Evolutionary conservation across 2,329 filamentous ascomycete species (phyloP), one percentile per base, ranked within the genome.

Genomic region (Diplocarpon rosae): DNA sequence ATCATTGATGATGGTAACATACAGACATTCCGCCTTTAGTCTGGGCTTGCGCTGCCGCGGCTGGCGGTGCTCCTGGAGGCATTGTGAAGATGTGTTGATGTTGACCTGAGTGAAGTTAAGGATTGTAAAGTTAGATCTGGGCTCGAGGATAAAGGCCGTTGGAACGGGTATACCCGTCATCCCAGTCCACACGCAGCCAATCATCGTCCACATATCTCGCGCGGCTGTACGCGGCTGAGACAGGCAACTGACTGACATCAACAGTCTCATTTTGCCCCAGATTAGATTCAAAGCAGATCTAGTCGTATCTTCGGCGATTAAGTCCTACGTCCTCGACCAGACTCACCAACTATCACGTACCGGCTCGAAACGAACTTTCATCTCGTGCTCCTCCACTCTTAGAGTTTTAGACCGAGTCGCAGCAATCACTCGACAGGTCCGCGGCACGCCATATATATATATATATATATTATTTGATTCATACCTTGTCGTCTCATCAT

Each of bases 1-100:
- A 34, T 16, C 11, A 14, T 9, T 12, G 20, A 30, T n/a, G 32
- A 28, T 27, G 38, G n/a, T n/a, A n/a, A 50, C 58, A 49, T 54
- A 63, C 62, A 47, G 54, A 58, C 47, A 62, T 52, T 24, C 59
- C 58, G 33, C 56, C 48, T 37, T 57, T 48, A 20, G 48, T 43
- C 37, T 59, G 54, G 29, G 56, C 55, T 39, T 51, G 51, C 28
- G 55, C 59, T 48, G 43, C 56, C 15, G 54, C 57, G 46, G 56
- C 54, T 40, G 56, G 52, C 32, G 57, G 60, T 45, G 55, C 51
- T 40, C 51, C 52, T 54, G 55, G 37, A 54, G 61, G 53, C 62
- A 63, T 63, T 8, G 50, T 61, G 51, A 50, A 42, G 33, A 35
- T 10, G 5, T 15, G 13, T 35, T 3, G 33, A 4, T 35, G 15